Evolutionary conservation across 768 basidiomycete species (phyloP), one percentile per base, ranked within the genome.

Genomic region (Saitozyma sp.): DNA sequence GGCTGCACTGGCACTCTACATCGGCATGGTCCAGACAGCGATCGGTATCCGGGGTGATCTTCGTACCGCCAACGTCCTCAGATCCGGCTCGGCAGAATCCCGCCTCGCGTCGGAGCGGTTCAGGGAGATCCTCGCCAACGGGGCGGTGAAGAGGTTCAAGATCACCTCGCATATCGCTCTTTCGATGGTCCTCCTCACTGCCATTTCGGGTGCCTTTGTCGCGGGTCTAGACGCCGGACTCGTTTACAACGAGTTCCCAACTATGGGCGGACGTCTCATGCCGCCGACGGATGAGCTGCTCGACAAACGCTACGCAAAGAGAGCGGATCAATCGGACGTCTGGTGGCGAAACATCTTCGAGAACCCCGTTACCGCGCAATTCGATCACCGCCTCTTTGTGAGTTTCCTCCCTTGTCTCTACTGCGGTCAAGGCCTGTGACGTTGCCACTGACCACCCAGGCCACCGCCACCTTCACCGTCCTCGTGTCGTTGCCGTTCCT

Each of bases 311-410:
- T 98, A 96, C 77, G 86, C 92, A 8, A 86, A 87, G 77, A 84
- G 78, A 39, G 69, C 81, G 0, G 88, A 90, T 76, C 82, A 85
- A 65, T 86, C 85, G 1, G 92, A 96, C 73, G 75, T 85, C n/a
- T 94, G 89, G 89, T 95, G 92, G 92, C 84, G 96, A 63, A 98
- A 97, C 78, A 82, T 98, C 55, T 87, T 96, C 65, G 96, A 99
- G 81, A 99, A 99, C 74, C 96, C 96, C 8, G 93, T 90, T 9
- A 96, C 95, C 0, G 94, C 94, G 8, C 96, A 99, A 77, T 98
- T 98, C 72, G 87, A 99, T 75, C 96, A 99, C 79, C 88, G 96
- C 19, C 82, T 94, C 54, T 85, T 99, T 55, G 94, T 90, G 72
- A 79, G 90, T 83, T 45, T n/a, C 2, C 13, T n/a, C 29, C 19